phyloP scores from a whole-genome alignment of 2,329 filamentous ascomycete genomes.

The Dryadomyces quercus-mongolicae region DNA sequence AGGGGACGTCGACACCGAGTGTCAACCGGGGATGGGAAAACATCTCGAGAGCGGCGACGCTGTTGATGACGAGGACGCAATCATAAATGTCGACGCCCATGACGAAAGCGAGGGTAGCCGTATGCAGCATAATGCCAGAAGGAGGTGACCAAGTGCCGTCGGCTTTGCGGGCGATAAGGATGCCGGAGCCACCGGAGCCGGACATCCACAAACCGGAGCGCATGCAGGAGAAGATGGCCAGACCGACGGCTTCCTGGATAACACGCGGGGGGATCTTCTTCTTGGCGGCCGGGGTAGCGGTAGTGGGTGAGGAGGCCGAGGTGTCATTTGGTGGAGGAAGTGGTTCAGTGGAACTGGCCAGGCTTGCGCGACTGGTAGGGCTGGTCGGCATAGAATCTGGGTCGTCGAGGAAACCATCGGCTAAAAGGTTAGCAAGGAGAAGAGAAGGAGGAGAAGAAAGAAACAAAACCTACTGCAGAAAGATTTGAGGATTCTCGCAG shows the following conservation, averaged over 20 bases:
- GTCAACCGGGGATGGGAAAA: conserved; percentile 72
- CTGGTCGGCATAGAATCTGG: conserved; percentile 20
- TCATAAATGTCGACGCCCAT: conserved; percentile 93
- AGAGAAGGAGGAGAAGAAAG: conserved; percentile 35
- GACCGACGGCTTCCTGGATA: conserved; percentile 76
- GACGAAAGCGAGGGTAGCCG: conserved; percentile 76
- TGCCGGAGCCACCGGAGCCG: conserved; percentile 79
- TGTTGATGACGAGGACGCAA: conserved; percentile 87
- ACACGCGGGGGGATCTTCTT: conserved; percentile 82
- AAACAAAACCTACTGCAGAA: conserved; percentile 69
- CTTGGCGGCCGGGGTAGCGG: conserved; percentile 36
- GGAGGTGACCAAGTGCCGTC: conserved; percentile 62
- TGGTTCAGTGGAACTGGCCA: conserved; percentile 8
- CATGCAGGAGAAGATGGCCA: conserved; percentile 94
- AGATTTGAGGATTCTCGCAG: conserved; percentile 61
- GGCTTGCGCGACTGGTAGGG: conserved; percentile 13
- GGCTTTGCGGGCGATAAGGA: conserved; percentile 71
- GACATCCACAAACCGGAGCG: conserved; percentile 85
- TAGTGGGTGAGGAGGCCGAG: conserved; percentile 7
- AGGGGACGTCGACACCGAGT: conserved; percentile 26
- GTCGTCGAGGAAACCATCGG: conserved; percentile 42
- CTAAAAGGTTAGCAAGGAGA: conserved; percentile 22
- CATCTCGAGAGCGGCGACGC: conserved; percentile 67
- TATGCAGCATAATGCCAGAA: conserved; percentile 83
- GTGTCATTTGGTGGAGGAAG: conserved; percentile 5